These are phyloP conservation scores for Stygiomarasmius scandens DNA, from an alignment of 1,284 basidiomycete genomes.

Conservation along the genomic window DNA sequence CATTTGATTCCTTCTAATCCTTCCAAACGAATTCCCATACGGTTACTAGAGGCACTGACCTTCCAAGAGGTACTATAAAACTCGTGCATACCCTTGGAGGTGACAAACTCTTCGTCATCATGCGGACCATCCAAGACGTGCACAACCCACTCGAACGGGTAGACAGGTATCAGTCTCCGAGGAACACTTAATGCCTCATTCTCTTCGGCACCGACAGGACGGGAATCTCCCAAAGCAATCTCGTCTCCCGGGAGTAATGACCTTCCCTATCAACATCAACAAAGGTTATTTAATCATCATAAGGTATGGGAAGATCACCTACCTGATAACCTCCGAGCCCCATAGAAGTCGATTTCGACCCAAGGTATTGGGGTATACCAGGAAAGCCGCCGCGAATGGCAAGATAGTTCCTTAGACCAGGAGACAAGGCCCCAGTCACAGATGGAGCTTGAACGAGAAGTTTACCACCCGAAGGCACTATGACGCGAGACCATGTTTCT, in stretches of 20 bases:
- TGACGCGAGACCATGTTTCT: conserved; percentile 52
- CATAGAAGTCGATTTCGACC: conserved; percentile 65
- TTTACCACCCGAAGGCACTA: conserved; percentile 47
- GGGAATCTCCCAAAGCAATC: conserved; percentile 38
- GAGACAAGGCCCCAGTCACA: conserved; percentile 10
- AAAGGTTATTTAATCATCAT: background rate
- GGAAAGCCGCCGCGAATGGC: conserved; percentile 66
- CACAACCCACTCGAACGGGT: conserved; percentile 54
- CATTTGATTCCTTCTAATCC: conserved; percentile 53
- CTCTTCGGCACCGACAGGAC: background rate
- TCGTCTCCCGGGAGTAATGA: conserved; percentile 51
- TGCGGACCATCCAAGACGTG: conserved; percentile 66
- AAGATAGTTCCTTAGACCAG: conserved; percentile 60
- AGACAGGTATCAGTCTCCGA: conserved; percentile 40
- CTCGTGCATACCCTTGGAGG: conserved; percentile 42
- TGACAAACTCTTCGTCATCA: conserved; percentile 61
- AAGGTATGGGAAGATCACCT: conserved; percentile 10
- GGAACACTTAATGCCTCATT: conserved; percentile 19
- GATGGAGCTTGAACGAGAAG: conserved; percentile 42
- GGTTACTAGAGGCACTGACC: conserved; percentile 60
- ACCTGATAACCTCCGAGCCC: conserved; percentile 65
- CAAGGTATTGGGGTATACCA: conserved; percentile 57
- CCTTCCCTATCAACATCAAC: conserved; percentile 38
- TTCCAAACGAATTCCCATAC: conserved; percentile 60
- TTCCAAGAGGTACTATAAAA: conserved; percentile 57